Percentiles rank a stretch among this genome's conserved stretches.
Conservation (phyloP, 2,329 filamentous ascomycete genomes). For the Arthrobotrys pseudoclavata region DNA sequence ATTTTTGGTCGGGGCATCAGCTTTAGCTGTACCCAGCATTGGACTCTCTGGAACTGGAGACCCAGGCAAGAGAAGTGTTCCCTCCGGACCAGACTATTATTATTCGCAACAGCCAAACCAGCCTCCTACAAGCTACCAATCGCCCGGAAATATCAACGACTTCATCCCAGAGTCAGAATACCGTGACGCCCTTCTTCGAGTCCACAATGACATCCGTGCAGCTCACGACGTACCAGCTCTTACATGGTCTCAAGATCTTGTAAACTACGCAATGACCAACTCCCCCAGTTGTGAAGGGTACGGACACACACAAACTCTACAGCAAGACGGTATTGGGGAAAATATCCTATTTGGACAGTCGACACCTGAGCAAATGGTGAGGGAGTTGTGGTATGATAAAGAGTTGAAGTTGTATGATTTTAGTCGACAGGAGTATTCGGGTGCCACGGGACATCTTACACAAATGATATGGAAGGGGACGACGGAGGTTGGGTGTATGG, state of each 20-base stretch:
- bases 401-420: constrained; percentile 44
- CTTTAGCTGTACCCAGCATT: not conserved
- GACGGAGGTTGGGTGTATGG: constrained; percentile 39
- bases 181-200: constrained; percentile 17
- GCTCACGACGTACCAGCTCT: constrained; percentile 25
- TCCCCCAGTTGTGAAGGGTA: constrained; percentile 19
- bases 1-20: constrained; percentile 1
- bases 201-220: constrained; percentile 32
- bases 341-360: constrained; percentile 31
- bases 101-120: not conserved
- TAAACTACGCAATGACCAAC: constrained; percentile 31
- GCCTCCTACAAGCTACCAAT: not conserved
- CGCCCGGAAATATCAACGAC: not conserved
- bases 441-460: constrained; percentile 42
- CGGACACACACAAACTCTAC: constrained; percentile 3
- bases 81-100: constrained; percentile 8
- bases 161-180: constrained; percentile 25
- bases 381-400: constrained; percentile 42
- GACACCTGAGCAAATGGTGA: constrained; percentile 14
- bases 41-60: not conserved
- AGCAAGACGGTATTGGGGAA: constrained; percentile 34
- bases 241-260: constrained; percentile 30
- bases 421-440: constrained; percentile 20
- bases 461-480: constrained; percentile 52
- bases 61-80: not conserved